Evolutionary conservation across 2,329 filamentous ascomycete species (phyloP).

Genomic region (Celoporthe dispersa): DNA sequence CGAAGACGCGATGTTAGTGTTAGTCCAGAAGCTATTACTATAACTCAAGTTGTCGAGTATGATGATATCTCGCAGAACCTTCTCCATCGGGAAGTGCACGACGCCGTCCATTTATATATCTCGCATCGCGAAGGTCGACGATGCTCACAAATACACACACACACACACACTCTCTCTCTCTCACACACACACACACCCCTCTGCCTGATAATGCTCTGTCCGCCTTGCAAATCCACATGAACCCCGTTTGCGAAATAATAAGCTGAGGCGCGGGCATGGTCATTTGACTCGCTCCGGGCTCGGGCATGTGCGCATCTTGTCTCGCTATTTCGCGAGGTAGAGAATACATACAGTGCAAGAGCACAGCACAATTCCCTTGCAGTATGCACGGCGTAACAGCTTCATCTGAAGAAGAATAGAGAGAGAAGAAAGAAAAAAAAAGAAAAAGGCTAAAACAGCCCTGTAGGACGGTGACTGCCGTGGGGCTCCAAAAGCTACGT

Average conservation of each 20-base stretch:
- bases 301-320: neutral
- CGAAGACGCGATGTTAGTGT: neutral
- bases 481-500: neutral
- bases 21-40: neutral
- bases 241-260: neutral
- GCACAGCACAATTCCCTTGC: neutral
- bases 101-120: neutral
- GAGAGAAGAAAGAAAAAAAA: too few species aligned
- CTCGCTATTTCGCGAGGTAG: neutral
- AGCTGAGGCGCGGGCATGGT: neutral
- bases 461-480: neutral
- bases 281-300: neutral
- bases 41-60: neutral
- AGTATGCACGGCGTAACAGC: neutral
- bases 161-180: too few species aligned
- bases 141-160: neutral
- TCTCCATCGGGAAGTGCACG: slow-evolving; percentile 6
- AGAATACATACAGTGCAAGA: neutral
- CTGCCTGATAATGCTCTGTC: neutral
- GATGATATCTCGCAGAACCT: slow-evolving; percentile 9
- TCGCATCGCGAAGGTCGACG: neutral
- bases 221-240: neutral
- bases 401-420: neutral
- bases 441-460: neutral
- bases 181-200: too few species aligned